Evolutionary conservation across 345 rosid genomes (phyloP), one percentile per base, ranked within the genome.

Genomic region (Pugionium cornutum): DNA sequence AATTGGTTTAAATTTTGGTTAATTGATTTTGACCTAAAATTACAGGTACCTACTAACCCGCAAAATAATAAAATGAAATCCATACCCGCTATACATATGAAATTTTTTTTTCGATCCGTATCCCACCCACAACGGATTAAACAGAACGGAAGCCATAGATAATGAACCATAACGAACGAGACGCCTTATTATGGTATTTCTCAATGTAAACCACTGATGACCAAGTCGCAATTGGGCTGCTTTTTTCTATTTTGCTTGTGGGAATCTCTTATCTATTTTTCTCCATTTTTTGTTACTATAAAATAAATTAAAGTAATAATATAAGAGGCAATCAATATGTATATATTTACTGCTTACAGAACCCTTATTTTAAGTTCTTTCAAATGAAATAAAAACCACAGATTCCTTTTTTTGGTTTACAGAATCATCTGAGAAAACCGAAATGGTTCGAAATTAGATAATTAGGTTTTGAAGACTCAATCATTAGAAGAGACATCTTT

Each of bases 171-270:
- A 18, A 18, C 18, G 18, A 18, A 18, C 18, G 18, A 18, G 0
- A 18, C 0, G 18, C 18, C 18, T 18, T 18, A 18, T 18, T 18
- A 18, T 18, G 18, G 18, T 18, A 18, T 18, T 18, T 18, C 18
- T 18, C 18, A 18, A 18, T 18, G 18, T 18, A 18, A 18, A 58
- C 62, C 67, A 41, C 56, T 33, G 64, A 66, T 65, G 49, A 58
- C 52, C 40, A 48, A 71, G 64, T 72, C 65, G 41, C 66, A 65
- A 52, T 55, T 73, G 71, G 71, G 76, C 55, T 66, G 67, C 70
- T 42, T 34, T 57, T 72, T 57, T 50, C 51, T 44, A 18, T 66
- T 46, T 59, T 59, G 57, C 72, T 73, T 73, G 72, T 66, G 26
- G 52, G 73, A 49, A 67, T 18, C 18, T 18, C 18, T 66, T 18